phyloP scores from a whole-genome alignment of 176 grass and related monocot genomes.

The Triticum aestivum region IWGSC_CS_RefSeq_v2.1 NC_057802.1:59915266-59915765 shows the following conservation, averaged over 20 bases:
- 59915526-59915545: background rate
- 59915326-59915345: too few relatives aligned
- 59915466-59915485: too few relatives aligned
- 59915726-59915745: slow-evolving; percentile 9
- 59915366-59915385: too few relatives aligned
- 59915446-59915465: too few relatives aligned
- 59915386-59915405: too few relatives aligned
- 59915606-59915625: background rate
- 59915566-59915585: background rate
- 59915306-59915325: background rate
- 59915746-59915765: slow-evolving; percentile 20
- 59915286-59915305: background rate
- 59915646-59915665: background rate
- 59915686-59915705: slow-evolving; percentile 28
- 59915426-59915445: too few relatives aligned
- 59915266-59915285: background rate
- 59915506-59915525: too few relatives aligned
- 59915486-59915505: too few relatives aligned
- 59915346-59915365: too few relatives aligned
- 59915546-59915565: background rate
- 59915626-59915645: background rate
- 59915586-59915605: background rate
- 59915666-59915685: slow-evolving; percentile 38
- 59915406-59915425: too few relatives aligned
- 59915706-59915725: slow-evolving; percentile 28